These are phyloP conservation scores for Mycena pura DNA, from an alignment of 768 basidiomycete genomes.

Conservation along the genomic window DNA sequence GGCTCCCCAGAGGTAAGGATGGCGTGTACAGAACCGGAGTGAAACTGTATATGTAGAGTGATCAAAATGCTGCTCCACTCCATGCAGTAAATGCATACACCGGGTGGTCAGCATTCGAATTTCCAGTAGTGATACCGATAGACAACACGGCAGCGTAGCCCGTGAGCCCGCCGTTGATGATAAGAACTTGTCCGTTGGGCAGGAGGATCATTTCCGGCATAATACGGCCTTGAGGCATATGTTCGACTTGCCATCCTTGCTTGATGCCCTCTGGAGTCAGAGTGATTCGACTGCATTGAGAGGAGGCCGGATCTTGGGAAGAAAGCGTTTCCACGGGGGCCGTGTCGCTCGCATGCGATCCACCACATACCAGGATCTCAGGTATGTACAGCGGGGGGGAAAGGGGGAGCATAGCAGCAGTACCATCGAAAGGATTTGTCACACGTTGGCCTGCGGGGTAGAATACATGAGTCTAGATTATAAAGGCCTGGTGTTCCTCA, in stretches of 20 bases:
- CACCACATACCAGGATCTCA: slow-evolving; percentile 45
- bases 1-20: slow-evolving; percentile 38
- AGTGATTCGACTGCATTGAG: slow-evolving; percentile 47
- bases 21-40: slow-evolving; percentile 51
- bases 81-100: slow-evolving; percentile 36
- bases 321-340: slow-evolving; percentile 51
- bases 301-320: slow-evolving; percentile 55
- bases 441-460: slow-evolving; percentile 57
- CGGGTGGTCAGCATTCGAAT: slow-evolving; percentile 56
- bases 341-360: slow-evolving; percentile 33
- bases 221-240: slow-evolving; percentile 55
- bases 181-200: slow-evolving; percentile 58
- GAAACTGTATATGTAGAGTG: slow-evolving; percentile 27
- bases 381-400: slow-evolving; percentile 38
- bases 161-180: slow-evolving; percentile 56
- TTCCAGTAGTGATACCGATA: slow-evolving; percentile 38
- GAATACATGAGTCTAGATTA: too few species aligned
- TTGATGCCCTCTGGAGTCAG: slow-evolving; percentile 60
- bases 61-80: slow-evolving; percentile 9
- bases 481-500: too few species aligned
- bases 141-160: slow-evolving; percentile 35
- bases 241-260: slow-evolving; percentile 52
- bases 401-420: slow-evolving; percentile 47
- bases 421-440: slow-evolving; percentile 61
- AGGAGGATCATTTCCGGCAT: slow-evolving; percentile 67